phyloP scores from a whole-genome alignment of 768 basidiomycete genomes.

The Lactarius pseudohatsudake region DNA sequence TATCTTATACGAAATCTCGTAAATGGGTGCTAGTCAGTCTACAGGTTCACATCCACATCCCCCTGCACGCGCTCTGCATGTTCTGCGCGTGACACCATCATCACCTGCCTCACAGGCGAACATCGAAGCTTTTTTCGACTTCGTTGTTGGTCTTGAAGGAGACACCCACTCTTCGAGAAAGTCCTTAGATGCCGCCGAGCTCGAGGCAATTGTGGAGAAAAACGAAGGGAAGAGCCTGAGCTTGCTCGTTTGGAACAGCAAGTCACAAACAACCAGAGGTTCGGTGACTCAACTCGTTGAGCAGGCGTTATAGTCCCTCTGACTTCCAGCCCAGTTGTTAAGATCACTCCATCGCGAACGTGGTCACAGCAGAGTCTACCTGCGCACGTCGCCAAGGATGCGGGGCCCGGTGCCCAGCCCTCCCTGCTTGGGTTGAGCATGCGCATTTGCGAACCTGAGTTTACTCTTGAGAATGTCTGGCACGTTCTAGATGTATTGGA shows the following conservation, averaged over 20 bases:
- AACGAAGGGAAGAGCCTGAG: conserved; percentile 72
- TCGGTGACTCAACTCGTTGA: conserved; percentile 27
- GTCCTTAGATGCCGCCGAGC: conserved; percentile 62
- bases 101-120: conserved; percentile 86
- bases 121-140: conserved; percentile 95
- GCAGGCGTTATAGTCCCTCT: not conserved
- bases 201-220: conserved; percentile 79
- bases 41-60: conserved; percentile 44
- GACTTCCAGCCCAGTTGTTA: conserved; percentile 57
- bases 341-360: conserved; percentile 77
- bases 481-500: conserved; percentile 97
- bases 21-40: conserved; percentile 78
- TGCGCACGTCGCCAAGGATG: conserved; percentile 40
- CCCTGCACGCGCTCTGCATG: conserved; percentile 73
- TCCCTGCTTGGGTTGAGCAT: conserved; percentile 93
- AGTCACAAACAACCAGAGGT: conserved; percentile 72
- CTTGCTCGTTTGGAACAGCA: conserved; percentile 82
- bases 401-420: conserved; percentile 57
- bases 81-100: conserved; percentile 83
- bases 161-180: conserved; percentile 52
- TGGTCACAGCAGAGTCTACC: conserved; percentile 64
- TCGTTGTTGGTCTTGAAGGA: conserved; percentile 88
- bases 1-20: not conserved
- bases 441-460: conserved; percentile 88
- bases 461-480: conserved; percentile 93